Conservation (phyloP, 306 rosid species). For the Lablab purpureus region DNA sequence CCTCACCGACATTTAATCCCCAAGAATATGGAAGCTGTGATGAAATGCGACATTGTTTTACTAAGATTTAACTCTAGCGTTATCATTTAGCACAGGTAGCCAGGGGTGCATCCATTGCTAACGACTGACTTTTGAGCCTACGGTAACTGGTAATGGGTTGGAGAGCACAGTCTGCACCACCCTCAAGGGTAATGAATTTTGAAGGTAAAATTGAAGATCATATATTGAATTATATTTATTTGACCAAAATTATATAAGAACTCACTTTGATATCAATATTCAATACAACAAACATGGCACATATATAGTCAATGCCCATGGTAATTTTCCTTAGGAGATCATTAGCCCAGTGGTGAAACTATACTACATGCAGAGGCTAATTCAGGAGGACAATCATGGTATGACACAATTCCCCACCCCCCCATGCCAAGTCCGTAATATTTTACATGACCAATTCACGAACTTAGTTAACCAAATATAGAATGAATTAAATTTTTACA, state of each 20-base stretch:
- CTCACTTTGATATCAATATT: not conserved
- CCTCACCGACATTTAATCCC: not conserved
- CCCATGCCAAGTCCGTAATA: not conserved
- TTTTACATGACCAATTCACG: not conserved
- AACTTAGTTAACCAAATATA: not conserved
- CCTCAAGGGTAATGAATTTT: conserved; percentile 18
- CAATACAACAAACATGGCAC: not conserved
- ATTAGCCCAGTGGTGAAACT: not conserved
- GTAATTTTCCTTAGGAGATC: not conserved
- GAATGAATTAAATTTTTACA: not conserved
- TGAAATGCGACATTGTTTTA: not conserved
- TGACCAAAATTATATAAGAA: not conserved
- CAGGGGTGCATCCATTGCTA: conserved; percentile 12
- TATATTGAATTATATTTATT: not conserved
- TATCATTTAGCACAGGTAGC: conserved; percentile 8
- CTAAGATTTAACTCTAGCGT: conserved; percentile 15
- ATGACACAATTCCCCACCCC: not conserved
- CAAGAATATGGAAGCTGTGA: not conserved
- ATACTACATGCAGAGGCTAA: not conserved
- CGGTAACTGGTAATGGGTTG: not conserved
- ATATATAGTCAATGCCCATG: not conserved
- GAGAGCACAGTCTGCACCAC: not conserved
- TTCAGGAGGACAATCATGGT: not conserved
- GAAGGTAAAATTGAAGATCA: not conserved
- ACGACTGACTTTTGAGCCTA: not conserved